Conservation (phyloP, 2,329 filamentous ascomycete genomes). For the Coniochaeta sp. region DNA sequence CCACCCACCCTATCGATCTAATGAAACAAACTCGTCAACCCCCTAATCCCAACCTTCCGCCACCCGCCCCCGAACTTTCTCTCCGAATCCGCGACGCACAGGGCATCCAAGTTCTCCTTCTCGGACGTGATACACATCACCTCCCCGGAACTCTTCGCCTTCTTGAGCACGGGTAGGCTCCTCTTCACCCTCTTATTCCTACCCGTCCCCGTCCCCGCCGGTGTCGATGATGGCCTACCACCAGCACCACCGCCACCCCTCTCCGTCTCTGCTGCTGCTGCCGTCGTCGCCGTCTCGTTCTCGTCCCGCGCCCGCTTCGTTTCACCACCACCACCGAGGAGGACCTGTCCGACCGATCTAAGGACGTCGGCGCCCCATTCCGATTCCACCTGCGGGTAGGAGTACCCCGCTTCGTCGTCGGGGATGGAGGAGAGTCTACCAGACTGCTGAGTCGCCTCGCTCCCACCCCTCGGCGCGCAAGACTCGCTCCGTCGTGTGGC, state of each 20-base stretch:
- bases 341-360: not conserved
- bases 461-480: too few species aligned
- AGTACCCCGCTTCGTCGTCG: not conserved
- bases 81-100: not conserved
- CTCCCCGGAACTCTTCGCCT: too few species aligned
- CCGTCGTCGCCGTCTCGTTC: too few species aligned
- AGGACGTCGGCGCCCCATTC: slow-evolving; percentile 7
- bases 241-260: too few species aligned
- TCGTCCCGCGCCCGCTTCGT: not conserved
- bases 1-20: too few species aligned
- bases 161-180: not conserved
- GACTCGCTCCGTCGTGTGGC: too few species aligned
- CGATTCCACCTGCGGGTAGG: not conserved
- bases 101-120: not conserved
- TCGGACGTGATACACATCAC: not conserved
- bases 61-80: too few species aligned
- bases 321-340: too few species aligned
- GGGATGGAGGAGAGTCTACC: not conserved
- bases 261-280: too few species aligned
- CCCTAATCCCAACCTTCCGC: not conserved
- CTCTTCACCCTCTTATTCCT: slow-evolving; percentile 1
- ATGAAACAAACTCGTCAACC: not conserved
- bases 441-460: not conserved
- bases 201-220: not conserved
- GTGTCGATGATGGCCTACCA: too few species aligned